These are phyloP conservation scores for Mycena vulgaris DNA, from an alignment of 768 basidiomycete genomes.

Conservation along the genomic window DNA sequence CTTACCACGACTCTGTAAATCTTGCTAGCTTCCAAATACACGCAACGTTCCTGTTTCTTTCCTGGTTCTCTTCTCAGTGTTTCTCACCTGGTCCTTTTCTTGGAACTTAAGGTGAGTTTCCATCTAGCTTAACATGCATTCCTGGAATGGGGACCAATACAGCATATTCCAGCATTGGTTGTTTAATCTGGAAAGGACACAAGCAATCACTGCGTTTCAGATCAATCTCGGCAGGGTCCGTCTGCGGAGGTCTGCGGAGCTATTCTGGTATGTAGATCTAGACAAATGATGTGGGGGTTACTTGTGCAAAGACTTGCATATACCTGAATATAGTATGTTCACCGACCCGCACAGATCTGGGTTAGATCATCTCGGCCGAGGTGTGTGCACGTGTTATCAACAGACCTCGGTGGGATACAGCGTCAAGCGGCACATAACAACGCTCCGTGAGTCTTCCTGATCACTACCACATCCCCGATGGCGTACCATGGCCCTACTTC, in stretches of 20 bases:
- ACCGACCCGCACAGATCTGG: neutral
- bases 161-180: too few species aligned
- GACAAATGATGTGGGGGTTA: neutral
- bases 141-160: too few species aligned
- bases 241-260: neutral
- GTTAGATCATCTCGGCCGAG: neutral
- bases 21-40: too few species aligned
- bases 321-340: neutral
- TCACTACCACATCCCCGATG: neutral
- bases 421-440: neutral
- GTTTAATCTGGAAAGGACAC: too few species aligned
- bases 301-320: neutral
- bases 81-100: too few species aligned
- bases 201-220: slow-evolving; percentile 21
- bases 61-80: too few species aligned
- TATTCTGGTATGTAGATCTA: neutral
- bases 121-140: too few species aligned
- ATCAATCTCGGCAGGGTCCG: neutral
- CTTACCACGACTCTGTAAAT: too few species aligned
- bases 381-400: neutral
- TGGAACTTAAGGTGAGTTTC: too few species aligned
- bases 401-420: neutral
- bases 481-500: neutral
- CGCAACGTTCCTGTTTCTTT: too few species aligned
- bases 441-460: too few species aligned